These are phyloP conservation scores for Collybia sp. DNA, from an alignment of 768 basidiomycete species.

Conservation along the genomic window DNA sequence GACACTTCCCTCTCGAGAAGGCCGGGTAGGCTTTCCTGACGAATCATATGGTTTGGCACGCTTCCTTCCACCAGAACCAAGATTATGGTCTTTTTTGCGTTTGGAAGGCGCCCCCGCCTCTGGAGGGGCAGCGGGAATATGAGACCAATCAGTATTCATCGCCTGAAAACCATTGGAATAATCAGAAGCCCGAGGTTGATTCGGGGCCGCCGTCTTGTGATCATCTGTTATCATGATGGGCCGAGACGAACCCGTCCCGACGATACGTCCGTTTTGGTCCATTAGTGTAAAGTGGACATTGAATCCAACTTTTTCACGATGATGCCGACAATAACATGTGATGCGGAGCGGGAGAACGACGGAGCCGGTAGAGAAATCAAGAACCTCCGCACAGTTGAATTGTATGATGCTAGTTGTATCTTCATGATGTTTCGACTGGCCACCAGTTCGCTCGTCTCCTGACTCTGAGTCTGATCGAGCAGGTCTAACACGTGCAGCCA, in stretches of 20 bases:
- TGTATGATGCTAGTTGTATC: constrained; percentile 85
- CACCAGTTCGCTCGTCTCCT: constrained; percentile 42
- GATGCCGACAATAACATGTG: constrained; percentile 98
- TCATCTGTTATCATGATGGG: constrained; percentile 99
- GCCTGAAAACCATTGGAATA: constrained; percentile 25
- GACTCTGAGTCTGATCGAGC: constrained; percentile 73
- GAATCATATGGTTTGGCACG: constrained; percentile 72
- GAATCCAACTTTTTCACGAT: constrained; percentile 95
- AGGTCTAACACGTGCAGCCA: constrained; percentile 80
- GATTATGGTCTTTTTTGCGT: constrained; percentile 40
- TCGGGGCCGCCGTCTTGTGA: constrained; percentile 72
- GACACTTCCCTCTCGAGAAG: constrained; percentile 51
- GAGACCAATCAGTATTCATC: constrained; percentile 49
- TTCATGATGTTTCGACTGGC: constrained; percentile 48
- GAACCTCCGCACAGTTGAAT: constrained; percentile 89
- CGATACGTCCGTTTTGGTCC: constrained; percentile 71
- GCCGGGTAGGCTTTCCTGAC: constrained; percentile 36
- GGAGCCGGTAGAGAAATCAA: constrained; percentile 86
- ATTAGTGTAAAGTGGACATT: constrained; percentile 84
- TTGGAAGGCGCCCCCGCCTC: constrained; percentile 41
- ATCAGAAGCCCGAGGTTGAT: constrained; percentile 22
- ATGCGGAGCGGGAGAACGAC: constrained; percentile 90
- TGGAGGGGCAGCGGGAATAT: constrained; percentile 17
- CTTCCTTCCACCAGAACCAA: constrained; percentile 35
- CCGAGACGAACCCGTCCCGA: constrained; percentile 77